Evolutionary conservation across 2,329 filamentous ascomycete genomes (phyloP).

Genomic region (Diplocarpon mali): DNA sequence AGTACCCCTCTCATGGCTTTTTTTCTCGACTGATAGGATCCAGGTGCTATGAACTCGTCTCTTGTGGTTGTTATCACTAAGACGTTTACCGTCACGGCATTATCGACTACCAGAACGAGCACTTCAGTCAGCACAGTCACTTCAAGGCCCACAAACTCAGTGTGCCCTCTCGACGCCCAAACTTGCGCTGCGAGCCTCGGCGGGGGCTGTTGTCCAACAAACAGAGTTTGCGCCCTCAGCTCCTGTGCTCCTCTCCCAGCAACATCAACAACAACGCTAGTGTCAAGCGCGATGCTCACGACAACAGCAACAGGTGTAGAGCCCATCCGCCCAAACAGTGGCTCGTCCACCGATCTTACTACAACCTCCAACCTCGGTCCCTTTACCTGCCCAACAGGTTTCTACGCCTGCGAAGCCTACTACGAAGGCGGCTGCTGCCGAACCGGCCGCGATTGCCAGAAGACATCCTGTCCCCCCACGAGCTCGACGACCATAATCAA

Average conservation of each 20-base stretch:
- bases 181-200: slow-evolving; percentile 22
- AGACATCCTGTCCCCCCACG: slow-evolving; percentile 61
- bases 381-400: slow-evolving; percentile 68
- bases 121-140: slow-evolving; percentile 9
- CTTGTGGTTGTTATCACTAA: slow-evolving; percentile 13
- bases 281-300: slow-evolving; percentile 22
- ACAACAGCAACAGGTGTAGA: slow-evolving; percentile 32
- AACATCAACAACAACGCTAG: slow-evolving; percentile 25
- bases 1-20: slow-evolving; percentile 18
- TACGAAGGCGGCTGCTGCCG: slow-evolving; percentile 80
- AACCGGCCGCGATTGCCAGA: slow-evolving; percentile 74
- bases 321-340: slow-evolving; percentile 37
- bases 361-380: slow-evolving; percentile 12
- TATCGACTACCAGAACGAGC: slow-evolving; percentile 26
- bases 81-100: slow-evolving; percentile 10
- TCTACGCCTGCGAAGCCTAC: slow-evolving; percentile 79
- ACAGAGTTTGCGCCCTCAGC: slow-evolving; percentile 24
- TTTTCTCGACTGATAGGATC: slow-evolving; percentile 1
- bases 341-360: slow-evolving; percentile 29
- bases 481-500: slow-evolving; percentile 53
- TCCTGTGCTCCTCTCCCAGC: slow-evolving; percentile 22
- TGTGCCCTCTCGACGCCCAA: slow-evolving; percentile 14
- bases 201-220: slow-evolving; percentile 26
- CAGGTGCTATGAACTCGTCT: slow-evolving; percentile 16
- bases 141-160: slow-evolving; percentile 9